Conservation (phyloP, 1,139 yeast species). For the Yamadazyma sp. region DNA sequence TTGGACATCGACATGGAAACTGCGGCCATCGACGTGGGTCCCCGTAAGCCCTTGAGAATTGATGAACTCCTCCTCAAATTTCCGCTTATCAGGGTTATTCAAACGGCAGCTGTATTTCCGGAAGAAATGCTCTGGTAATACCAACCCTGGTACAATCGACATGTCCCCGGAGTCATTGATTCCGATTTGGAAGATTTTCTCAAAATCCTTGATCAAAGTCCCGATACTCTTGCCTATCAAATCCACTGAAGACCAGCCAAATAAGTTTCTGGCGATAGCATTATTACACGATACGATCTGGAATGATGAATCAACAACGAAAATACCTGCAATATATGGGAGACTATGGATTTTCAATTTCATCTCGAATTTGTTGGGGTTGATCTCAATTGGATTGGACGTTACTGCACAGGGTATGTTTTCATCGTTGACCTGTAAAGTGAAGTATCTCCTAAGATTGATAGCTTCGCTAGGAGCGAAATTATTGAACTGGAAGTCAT, state of each 20-base stretch:
- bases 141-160: constrained; percentile 51
- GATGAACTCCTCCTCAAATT: constrained; percentile 41
- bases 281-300: constrained; percentile 67
- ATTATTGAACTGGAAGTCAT: constrained; percentile 14
- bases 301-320: constrained; percentile 60
- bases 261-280: constrained; percentile 74
- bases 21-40: constrained; percentile 66
- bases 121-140: constrained; percentile 87
- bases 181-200: constrained; percentile 51
- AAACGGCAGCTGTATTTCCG: constrained; percentile 50
- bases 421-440: constrained; percentile 46
- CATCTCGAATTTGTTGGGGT: constrained; percentile 39
- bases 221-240: constrained; percentile 54
- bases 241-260: constrained; percentile 59
- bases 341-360: constrained; percentile 68
- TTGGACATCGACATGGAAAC: constrained; percentile 72
- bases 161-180: constrained; percentile 37
- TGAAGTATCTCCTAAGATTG: constrained; percentile 62
- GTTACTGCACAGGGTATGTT: constrained; percentile 72
- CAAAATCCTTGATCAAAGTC: constrained; percentile 65
- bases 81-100: not conserved
- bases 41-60: constrained; percentile 68
- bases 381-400: constrained; percentile 52
- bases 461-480: constrained; percentile 47
- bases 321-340: constrained; percentile 87